A percentile compares a stretch with the other conserved stretches of the same genome.
Evolutionary conservation across 2,329 filamentous ascomycete species (phyloP).

Genomic region (Colletotrichum liaoningense): DNA sequence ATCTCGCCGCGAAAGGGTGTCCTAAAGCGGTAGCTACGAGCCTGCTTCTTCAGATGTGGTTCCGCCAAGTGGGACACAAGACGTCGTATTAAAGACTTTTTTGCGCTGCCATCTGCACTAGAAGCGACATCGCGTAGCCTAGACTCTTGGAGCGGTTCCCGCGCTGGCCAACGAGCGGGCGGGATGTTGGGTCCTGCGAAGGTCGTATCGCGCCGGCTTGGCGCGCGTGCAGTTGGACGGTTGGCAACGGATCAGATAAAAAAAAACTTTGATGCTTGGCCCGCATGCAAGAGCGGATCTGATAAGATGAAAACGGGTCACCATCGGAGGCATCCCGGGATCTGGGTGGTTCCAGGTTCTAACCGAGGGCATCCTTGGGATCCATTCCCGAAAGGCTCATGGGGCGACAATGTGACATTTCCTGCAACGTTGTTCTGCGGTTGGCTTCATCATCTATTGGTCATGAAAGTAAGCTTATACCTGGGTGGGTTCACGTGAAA

Average conservation of each 20-base stretch:
- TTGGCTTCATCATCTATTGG: background rate
- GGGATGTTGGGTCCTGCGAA: background rate
- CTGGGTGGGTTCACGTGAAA: background rate
- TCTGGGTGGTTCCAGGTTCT: background rate
- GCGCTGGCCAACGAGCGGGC: slow-evolving; percentile 5
- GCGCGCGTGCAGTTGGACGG: background rate
- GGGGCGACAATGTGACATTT: too few relatives aligned
- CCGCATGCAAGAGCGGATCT: slow-evolving; percentile 24
- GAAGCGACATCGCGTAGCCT: too few relatives aligned
- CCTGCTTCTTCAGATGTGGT: background rate
- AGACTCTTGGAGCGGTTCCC: background rate
- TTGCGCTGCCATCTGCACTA: background rate
- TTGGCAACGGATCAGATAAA: slow-evolving; percentile 29
- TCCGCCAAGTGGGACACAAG: background rate
- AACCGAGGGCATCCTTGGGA: background rate
- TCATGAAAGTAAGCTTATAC: background rate
- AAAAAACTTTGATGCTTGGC: slow-evolving; percentile 17
- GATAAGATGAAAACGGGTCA: slow-evolving; percentile 24
- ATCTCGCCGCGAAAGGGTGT: background rate
- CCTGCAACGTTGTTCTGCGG: too few relatives aligned
- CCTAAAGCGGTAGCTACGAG: background rate
- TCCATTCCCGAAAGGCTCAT: background rate
- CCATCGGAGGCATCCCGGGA: background rate
- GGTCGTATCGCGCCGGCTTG: slow-evolving; percentile 17
- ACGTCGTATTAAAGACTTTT: background rate